phyloP scores from a whole-genome alignment of 768 basidiomycete species.

The Sarcodon aspratus region DNA sequence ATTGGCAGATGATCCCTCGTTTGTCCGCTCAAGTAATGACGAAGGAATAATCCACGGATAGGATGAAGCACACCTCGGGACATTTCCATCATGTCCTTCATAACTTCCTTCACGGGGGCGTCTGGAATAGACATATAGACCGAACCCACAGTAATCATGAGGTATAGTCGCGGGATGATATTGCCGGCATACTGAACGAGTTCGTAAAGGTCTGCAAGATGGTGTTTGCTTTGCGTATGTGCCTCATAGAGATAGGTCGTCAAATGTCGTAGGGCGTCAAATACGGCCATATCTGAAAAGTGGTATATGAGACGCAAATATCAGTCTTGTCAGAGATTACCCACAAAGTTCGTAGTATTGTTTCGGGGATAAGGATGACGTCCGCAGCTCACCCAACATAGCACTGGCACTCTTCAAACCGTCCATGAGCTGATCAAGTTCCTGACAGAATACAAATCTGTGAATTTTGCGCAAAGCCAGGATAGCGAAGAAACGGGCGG shows the following conservation, averaged over 20 bases:
- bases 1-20: slow-evolving; percentile 92
- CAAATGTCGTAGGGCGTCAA: slow-evolving; percentile 90
- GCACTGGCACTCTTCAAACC: slow-evolving; percentile 93
- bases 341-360: slow-evolving; percentile 97
- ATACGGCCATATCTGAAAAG: slow-evolving; percentile 90
- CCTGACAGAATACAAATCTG: slow-evolving; percentile 32
- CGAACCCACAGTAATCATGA: slow-evolving; percentile 99
- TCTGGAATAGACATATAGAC: slow-evolving; percentile 99
- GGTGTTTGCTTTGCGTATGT: slow-evolving; percentile 83
- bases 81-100: slow-evolving; percentile 99
- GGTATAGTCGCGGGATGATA: slow-evolving; percentile 86
- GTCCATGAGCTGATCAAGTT: slow-evolving; percentile 96
- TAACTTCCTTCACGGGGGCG: slow-evolving; percentile 96
- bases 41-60: slow-evolving; percentile 89
- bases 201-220: slow-evolving; percentile 97
- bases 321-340: slow-evolving; percentile 3
- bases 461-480: neutral
- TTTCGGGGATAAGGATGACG: slow-evolving; percentile 87
- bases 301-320: neutral
- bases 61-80: slow-evolving; percentile 94
- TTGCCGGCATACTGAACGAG: slow-evolving; percentile 99
- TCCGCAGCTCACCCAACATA: slow-evolving; percentile 94
- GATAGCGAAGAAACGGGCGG: neutral
- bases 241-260: slow-evolving; percentile 96
- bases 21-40: slow-evolving; percentile 95